Percentiles rank a stretch among this genome's conserved stretches.
These are phyloP conservation scores for Monocercomonoides exilis DNA, from an alignment of 78 protist genomes.

Conservation along the genomic window DNA sequence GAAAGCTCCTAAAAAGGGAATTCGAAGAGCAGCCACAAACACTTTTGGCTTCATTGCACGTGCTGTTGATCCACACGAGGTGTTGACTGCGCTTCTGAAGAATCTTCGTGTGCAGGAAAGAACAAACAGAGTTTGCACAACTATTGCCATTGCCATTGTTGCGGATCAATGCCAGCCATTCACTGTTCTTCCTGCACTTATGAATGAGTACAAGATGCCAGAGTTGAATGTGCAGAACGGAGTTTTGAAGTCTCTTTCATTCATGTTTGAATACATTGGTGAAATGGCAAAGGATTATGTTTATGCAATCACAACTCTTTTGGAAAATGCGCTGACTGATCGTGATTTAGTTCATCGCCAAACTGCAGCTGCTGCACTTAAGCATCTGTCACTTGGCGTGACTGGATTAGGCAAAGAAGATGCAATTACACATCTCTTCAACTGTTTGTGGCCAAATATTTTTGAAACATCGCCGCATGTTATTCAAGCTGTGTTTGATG, in stretches of 20 bases:
- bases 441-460: slow-evolving; percentile 96
- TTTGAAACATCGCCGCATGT: slow-evolving; percentile 97
- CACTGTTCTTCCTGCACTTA: slow-evolving; percentile 89
- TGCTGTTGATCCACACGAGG: slow-evolving; percentile 95
- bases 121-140: slow-evolving; percentile 92
- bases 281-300: slow-evolving; percentile 90
- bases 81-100: slow-evolving; percentile 87
- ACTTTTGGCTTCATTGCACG: slow-evolving; percentile 95
- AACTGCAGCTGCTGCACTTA: slow-evolving; percentile 73
- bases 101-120: slow-evolving; percentile 97
- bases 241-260: slow-evolving; percentile 91
- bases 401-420: slow-evolving; percentile 86
- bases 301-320: slow-evolving; percentile 84
- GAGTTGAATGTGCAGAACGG: slow-evolving; percentile 96
- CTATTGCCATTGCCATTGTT: slow-evolving; percentile 97
- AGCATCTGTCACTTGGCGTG: slow-evolving; percentile 65
- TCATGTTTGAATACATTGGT: slow-evolving; percentile 96
- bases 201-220: slow-evolving; percentile 97
- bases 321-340: slow-evolving; percentile 96
- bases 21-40: slow-evolving; percentile 88
- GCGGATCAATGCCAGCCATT: slow-evolving; percentile 94
- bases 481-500: slow-evolving; percentile 89
- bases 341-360: slow-evolving; percentile 94
- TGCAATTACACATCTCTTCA: slow-evolving; percentile 88
- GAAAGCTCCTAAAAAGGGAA: slow-evolving; percentile 73